phyloP scores from a whole-genome alignment of 129 eudicot genomes.

The Calendula officinalis region DNA sequence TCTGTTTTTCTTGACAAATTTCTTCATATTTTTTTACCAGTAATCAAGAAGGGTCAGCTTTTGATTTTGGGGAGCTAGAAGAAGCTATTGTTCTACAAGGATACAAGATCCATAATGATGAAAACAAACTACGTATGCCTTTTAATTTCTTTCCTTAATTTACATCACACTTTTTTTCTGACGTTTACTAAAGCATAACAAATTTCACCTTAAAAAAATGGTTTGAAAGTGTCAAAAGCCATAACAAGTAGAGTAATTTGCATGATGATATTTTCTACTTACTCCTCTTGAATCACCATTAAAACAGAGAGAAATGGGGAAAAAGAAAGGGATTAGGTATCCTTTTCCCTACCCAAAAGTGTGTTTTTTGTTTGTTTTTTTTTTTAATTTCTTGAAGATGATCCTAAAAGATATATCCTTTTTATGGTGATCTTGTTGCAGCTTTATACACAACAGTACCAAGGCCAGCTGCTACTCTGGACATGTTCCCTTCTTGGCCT shows the following conservation, averaged over 20 bases:
- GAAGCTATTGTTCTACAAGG: slow-evolving; percentile 91
- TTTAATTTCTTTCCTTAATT: slow-evolving; percentile 12
- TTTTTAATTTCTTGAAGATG: slow-evolving; percentile 20
- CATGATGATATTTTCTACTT: slow-evolving; percentile 46
- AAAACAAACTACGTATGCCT: slow-evolving; percentile 64
- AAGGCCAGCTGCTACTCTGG: slow-evolving; percentile 93
- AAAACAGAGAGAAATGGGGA: slow-evolving; percentile 21
- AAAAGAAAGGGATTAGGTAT: slow-evolving; percentile 44
- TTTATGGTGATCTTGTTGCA: slow-evolving; percentile 62
- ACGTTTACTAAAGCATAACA: slow-evolving; percentile 48
- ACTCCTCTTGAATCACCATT: slow-evolving; percentile 54
- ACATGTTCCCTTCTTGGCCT: slow-evolving; percentile 99
- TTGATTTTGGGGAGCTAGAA: slow-evolving; percentile 94
- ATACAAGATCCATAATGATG: slow-evolving; percentile 69
- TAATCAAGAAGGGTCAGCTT: slow-evolving; percentile 76
- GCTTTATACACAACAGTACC: slow-evolving; percentile 64
- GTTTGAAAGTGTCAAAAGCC: slow-evolving; percentile 61
- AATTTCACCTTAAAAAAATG: slow-evolving; percentile 29
- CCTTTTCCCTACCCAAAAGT: slow-evolving; percentile 26
- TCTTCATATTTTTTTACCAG: slow-evolving; percentile 34
- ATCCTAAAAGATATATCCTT: slow-evolving; percentile 41
- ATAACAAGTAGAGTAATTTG: slow-evolving; percentile 30
- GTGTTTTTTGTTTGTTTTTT: slow-evolving; percentile 23
- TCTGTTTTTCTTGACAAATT: slow-evolving; percentile 9
- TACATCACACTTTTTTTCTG: slow-evolving; percentile 31